Evolutionary conservation across 2,329 filamentous ascomycete species (phyloP), one percentile per base, ranked within the genome.

Genomic region (Elsinoe australis): DNA sequence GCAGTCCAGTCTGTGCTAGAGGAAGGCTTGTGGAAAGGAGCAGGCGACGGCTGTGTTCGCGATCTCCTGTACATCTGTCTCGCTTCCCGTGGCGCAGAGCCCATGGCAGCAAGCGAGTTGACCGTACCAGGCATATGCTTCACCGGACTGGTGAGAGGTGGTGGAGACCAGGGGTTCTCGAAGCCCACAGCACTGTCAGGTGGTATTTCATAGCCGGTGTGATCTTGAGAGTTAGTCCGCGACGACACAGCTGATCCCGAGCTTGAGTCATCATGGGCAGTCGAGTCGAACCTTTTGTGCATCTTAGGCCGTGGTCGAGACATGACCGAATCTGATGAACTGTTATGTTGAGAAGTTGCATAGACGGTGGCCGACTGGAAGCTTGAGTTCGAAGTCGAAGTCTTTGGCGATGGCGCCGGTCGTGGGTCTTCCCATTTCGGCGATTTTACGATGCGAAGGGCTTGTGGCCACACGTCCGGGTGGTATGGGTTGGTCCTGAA

Each of bases 381-480:
- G 26, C 26, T 44, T 31, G 39, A 15, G 8, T 17, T 32, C 6
- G 26, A 17, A 18, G 19, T 38, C 33, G 32, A 33, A n/a, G 32
- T 22, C 29, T 26, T 29, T 31, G 45, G 39, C n/a, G 14, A 10
- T 10, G 39, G 39, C 18, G 39, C 24, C 8, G 39, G 39, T 19
- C 39, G 26, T 15, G 39, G 39, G n/a, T 48, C 45, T 15, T 48
- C 45, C 9, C 21, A 36, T 21, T 32, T 26, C 15, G 44, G 44
- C 5, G 45, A 39, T 17, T 48, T 48, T 5, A 29, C 10, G 15
- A 48, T 48, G 5, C 34, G 19, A 12, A 48, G 22, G 15, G 45
- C 45, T 17, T 35, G 31, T 26, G 45, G 45, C 45, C 45, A 48
- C 45, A 48, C 39, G 33, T 38, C 31, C 15, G 29, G 45, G 22